Evolutionary conservation across 148 eudicot species (phyloP), one percentile per base, ranked within the genome.

Genomic region (Nyssa sinensis): DNA sequence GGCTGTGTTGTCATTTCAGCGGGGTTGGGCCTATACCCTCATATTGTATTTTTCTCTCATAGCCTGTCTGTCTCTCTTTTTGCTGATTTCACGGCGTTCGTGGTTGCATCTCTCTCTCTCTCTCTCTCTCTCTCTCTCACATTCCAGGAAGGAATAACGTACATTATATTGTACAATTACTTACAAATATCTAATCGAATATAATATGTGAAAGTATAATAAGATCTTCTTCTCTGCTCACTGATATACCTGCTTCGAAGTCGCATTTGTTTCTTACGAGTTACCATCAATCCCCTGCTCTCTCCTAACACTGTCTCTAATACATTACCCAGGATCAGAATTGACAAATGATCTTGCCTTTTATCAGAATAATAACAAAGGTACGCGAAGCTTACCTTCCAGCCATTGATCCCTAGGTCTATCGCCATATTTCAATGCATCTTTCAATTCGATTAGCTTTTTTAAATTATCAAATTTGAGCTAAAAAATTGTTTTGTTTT

Each of bases 51-150:
- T n/a, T n/a, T n/a, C n/a, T n/a, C n/a, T n/a, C n/a, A n/a, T n/a
- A n/a, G n/a, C 39, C 7, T 35, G 39, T 7, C 7, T 35, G 7
- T 47, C 53, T 47, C 61, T 57, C 61, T 57, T 25, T 57, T 35
- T 29, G 13, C 70, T 19, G n/a, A 41, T 41, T 13, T 16, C 57
- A 41, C 70, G 70, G 70, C 57, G 35, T 16, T 63, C 66, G 66
- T 63, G 39, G 66, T 63, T 3, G 10, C 37, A 2, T 47, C 21
- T 39, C 55, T 13, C 5, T 14, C n/a, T 25, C 70, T 39, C 70
- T 14, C 34, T 23, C 19, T 66, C 69, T 14, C 33, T 25, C 59
- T 28, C 57, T 25, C 71, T 5, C 34, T 25, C 58, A 19, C 25
- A 33, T 39, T 35, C 27, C 19, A 27, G 16, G 35, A 27, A 32